Base-by-base conservation (phyloP, 257 asterid species). In the Henckelia pumila region DNA sequence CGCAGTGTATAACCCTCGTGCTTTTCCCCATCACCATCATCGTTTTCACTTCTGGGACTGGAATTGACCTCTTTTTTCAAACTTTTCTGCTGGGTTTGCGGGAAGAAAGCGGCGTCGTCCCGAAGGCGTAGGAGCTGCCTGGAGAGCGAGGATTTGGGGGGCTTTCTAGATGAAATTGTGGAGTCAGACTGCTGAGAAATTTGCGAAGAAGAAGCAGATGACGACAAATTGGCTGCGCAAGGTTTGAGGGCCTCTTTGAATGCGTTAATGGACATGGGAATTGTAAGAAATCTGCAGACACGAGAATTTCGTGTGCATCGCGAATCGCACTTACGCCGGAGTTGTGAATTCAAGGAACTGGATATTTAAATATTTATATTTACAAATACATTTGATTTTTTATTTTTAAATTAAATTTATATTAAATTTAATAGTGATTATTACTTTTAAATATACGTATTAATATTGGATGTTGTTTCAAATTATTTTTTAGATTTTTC, bases 161-260 rank as follows among this genome's bases (percentile, higher is more conserved):
- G 99, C 63, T 84, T 88, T 72, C 96, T 83, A 19, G 85, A 53
- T 71, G 61, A 68, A 62, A 73, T 55, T 40, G 83, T 64, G 49
- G 87, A 64, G 28, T 83, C 88, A n/a, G 75, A 76, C 24, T 55
- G 71, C 58, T 71, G 28, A 71, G 76, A 63, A 74, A 47, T 65
- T 63, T 64, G 84, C 1, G 85, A 77, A 8, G 65, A 67, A 74
- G 78, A 63, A 2, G 75, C 16, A 1, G 63, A 25, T 1, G 72
- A 70, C 4, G 87, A 52, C 7, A 28, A 67, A 30, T 20, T 79
- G 64, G 28, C 69, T 35, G 59, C 82, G 84, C 99, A 93, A 64
- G 97, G 91, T 71, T 76, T 93, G 28, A 93, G 84, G 25, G 94
- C 83, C 82, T 93, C 99, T 70, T 86, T 93, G 77, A 93, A 85